These are phyloP conservation scores for Salix suchowensis DNA, from an alignment of 345 rosid species.

Conservation along the genomic window DNA sequence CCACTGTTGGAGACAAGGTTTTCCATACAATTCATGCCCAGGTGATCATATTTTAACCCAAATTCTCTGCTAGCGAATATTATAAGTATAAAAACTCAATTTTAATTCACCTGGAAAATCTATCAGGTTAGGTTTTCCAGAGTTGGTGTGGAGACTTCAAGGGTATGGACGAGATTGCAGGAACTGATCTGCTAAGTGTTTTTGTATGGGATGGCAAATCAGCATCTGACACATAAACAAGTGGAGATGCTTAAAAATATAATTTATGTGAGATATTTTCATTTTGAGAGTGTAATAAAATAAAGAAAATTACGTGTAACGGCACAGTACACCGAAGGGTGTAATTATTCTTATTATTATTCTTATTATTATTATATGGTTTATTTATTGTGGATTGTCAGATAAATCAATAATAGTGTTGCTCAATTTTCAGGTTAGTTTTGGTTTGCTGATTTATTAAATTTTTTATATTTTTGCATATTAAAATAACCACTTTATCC, in stretches of 20 bases:
- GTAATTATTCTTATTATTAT: not conserved
- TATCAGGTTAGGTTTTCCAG: slow-evolving; percentile 40
- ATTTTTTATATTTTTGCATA: too few relatives aligned
- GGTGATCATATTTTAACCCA: slow-evolving; percentile 21
- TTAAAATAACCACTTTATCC: too few relatives aligned
- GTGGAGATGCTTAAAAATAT: not conserved
- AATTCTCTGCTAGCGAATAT: not conserved
- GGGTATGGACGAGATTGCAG: slow-evolving; percentile 35
- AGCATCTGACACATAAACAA: not conserved
- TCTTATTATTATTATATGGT: too few relatives aligned
- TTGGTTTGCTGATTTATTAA: too few relatives aligned
- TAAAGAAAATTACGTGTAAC: not conserved
- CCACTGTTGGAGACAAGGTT: slow-evolving; percentile 38
- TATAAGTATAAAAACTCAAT: not conserved
- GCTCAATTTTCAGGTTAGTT: too few relatives aligned
- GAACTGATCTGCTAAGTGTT: slow-evolving; percentile 21
- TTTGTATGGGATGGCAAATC: not conserved
- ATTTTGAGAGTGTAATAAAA: not conserved
- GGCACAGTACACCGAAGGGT: not conserved
- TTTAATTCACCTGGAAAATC: not conserved
- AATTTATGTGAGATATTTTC: not conserved
- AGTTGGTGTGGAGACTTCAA: slow-evolving; percentile 49
- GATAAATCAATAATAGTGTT: too few relatives aligned
- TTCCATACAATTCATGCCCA: slow-evolving; percentile 54
- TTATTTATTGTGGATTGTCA: too few relatives aligned